Conservation (phyloP, 768 basidiomycete genomes). For the Macrolepiota dolichaula region DNA sequence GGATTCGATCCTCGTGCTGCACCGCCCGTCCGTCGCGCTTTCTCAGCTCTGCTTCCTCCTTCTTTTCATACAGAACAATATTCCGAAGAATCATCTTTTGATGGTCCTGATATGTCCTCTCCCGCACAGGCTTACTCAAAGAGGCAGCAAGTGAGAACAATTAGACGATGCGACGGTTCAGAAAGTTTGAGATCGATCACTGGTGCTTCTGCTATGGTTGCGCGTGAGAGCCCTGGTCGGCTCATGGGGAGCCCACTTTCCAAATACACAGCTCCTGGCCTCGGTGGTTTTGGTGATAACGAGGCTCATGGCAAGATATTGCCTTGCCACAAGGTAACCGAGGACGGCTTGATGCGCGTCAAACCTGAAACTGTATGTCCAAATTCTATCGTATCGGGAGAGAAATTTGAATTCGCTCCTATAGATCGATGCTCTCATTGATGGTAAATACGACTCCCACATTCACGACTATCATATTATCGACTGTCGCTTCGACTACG, state of each 20-base stretch:
- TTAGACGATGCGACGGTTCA: slow-evolving; percentile 77
- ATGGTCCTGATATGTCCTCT: slow-evolving; percentile 69
- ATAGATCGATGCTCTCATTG: slow-evolving; percentile 76
- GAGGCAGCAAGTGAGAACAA: slow-evolving; percentile 73
- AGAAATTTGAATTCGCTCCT: slow-evolving; percentile 14
- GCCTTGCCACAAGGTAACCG: slow-evolving; percentile 90
- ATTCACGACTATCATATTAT: slow-evolving; percentile 77
- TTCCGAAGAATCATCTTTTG: slow-evolving; percentile 59
- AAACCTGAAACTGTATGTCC: slow-evolving; percentile 68
- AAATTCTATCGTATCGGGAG: slow-evolving; percentile 6
- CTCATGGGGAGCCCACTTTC: slow-evolving; percentile 36
- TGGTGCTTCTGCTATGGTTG: slow-evolving; percentile 54
- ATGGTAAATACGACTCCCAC: slow-evolving; percentile 64
- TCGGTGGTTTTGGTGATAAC: slow-evolving; percentile 89
- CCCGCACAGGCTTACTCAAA: slow-evolving; percentile 80
- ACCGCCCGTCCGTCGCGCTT: slow-evolving; percentile 63
- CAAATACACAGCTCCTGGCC: slow-evolving; percentile 53
- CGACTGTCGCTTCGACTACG: slow-evolving; percentile 98
- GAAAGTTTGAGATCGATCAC: slow-evolving; percentile 76
- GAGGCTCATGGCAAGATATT: slow-evolving; percentile 91
- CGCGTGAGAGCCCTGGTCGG: slow-evolving; percentile 40
- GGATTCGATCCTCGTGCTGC: slow-evolving; percentile 31
- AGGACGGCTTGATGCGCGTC: slow-evolving; percentile 95
- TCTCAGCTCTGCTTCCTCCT: slow-evolving; percentile 70
- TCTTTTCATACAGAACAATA: slow-evolving; percentile 40